Evolutionary conservation across 2,329 filamentous ascomycete genomes (phyloP), one percentile per base, ranked within the genome.

Genomic region (Bisporella sp.): DNA sequence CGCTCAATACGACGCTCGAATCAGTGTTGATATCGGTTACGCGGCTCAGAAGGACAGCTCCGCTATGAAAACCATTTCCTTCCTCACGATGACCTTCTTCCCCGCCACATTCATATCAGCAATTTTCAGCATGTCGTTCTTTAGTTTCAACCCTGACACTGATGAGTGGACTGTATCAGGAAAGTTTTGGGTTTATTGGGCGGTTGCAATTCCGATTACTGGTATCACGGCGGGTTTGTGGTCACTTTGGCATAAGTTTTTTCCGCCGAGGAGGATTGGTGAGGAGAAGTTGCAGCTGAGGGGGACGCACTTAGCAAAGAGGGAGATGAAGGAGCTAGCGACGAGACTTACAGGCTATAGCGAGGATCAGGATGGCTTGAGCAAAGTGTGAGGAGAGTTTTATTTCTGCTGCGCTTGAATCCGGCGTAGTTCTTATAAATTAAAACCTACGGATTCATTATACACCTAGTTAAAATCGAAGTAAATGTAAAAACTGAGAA

Each of bases 61-160:
- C 0, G 69, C 73, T 1, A 78, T 79, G 74, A 74, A 72, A 59
- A 73, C 72, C 0, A 66, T 79, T 41, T 70, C 75, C 1, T 67
- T 76, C n/a, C 62, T 77, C 0, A 76, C 75, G 0, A 57, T 77
- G 4, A 60, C 66, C 0, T 79, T 79, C 37, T 59, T 47, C n/a
- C 49, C 47, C 21, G 47, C 47, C 7, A 49, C 47, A 12, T 49
- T 49, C 21, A 31, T 49, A 9, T 52, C 43, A 6, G 41, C 50
- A 4, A 49, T 52, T 1, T 52, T 52, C 37, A 49, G 47, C 46
- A 52, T 41, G 33, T 44, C 45, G 7, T 52, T 52, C 41, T 52
- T 52, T 37, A 49, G 49, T 42, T 52, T 31, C 31, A 35, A 31
- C 29, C 46, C 46, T 13, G 46, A 45, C 32, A 8, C 45, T 12